These are phyloP conservation scores for Elymus sibiricus DNA, from an alignment of 176 grass and related monocot species.

Conservation along the genomic window DNA sequence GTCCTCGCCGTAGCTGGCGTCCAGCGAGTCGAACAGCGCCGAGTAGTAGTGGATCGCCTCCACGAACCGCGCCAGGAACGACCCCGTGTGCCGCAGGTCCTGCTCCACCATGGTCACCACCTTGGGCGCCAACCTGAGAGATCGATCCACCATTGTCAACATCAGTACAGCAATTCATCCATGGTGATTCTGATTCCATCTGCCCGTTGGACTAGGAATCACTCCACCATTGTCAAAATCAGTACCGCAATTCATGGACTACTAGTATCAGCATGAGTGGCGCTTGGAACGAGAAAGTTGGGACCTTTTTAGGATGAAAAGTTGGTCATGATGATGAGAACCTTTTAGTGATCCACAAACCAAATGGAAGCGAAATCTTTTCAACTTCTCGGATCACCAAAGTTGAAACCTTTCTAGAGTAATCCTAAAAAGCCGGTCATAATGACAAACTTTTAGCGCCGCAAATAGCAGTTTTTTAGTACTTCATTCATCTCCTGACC, in stretches of 20 bases:
- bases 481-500: not conserved
- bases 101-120: constrained; percentile 99
- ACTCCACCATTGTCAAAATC: not conserved
- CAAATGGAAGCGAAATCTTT: constrained; percentile 19
- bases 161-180: not conserved
- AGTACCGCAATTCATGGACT: not conserved
- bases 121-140: constrained; percentile 78
- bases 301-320: constrained; percentile 19
- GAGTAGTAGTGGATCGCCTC: constrained; percentile 99
- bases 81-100: constrained; percentile 89
- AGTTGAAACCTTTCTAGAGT: too few species aligned
- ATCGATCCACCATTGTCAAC: not conserved
- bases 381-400: constrained; percentile 36
- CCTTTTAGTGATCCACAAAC: constrained; percentile 38
- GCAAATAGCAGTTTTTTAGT: not conserved
- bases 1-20: constrained; percentile 95
- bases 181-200: not conserved
- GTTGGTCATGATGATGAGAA: constrained; percentile 32
- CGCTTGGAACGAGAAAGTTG: constrained; percentile 39
- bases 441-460: constrained; percentile 34
- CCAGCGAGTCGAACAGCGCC: constrained; percentile 90
- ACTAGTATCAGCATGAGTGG: not conserved
- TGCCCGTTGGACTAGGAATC: too few species aligned
- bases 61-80: constrained; percentile 90
- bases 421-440: constrained; percentile 12